Percentiles rank a stretch among this genome's conserved stretches.
Evolutionary conservation across 345 rosid genomes (phyloP).

Genomic region (Salix arbutifolia): DNA sequence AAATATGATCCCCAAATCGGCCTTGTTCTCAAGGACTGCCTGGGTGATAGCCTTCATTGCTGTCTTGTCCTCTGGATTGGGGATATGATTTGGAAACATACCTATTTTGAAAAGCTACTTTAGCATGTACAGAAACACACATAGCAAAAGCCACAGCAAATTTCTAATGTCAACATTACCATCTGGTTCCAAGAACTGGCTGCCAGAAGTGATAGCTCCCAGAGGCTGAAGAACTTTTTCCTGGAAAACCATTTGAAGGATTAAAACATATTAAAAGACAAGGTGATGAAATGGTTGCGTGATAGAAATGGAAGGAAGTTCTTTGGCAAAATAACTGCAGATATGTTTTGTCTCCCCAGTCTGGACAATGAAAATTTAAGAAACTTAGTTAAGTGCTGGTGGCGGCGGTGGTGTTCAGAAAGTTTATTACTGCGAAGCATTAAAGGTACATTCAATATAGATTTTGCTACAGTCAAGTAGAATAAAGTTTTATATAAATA

Average conservation of each 20-base stretch:
- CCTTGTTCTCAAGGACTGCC: slow-evolving; percentile 87
- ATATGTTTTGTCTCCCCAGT: not conserved
- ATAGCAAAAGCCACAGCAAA: slow-evolving; percentile 7
- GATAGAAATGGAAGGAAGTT: not conserved
- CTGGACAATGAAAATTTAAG: not conserved
- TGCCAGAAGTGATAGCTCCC: slow-evolving; percentile 85
- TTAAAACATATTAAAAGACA: not conserved
- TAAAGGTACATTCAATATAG: not conserved
- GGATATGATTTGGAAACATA: slow-evolving; percentile 94
- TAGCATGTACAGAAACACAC: not conserved
- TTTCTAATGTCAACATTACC: slow-evolving; percentile 39
- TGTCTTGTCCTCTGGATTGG: slow-evolving; percentile 91
- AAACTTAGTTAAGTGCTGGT: not conserved
- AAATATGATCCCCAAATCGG: slow-evolving; percentile 94
- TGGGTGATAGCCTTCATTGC: slow-evolving; percentile 87
- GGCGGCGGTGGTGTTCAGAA: not conserved
- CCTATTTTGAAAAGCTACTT: slow-evolving; percentile 41
- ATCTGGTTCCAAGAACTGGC: slow-evolving; percentile 98
- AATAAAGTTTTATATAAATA: not conserved
- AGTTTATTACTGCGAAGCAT: not conserved
- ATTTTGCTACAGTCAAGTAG: not conserved
- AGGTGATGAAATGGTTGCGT: not conserved
- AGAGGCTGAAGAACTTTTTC: slow-evolving; percentile 93
- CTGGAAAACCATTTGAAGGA: slow-evolving; percentile 35
- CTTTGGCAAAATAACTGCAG: not conserved